Conservation (phyloP, 1,284 basidiomycete species). For the Mycosarcoma mackinlayi region DNA sequence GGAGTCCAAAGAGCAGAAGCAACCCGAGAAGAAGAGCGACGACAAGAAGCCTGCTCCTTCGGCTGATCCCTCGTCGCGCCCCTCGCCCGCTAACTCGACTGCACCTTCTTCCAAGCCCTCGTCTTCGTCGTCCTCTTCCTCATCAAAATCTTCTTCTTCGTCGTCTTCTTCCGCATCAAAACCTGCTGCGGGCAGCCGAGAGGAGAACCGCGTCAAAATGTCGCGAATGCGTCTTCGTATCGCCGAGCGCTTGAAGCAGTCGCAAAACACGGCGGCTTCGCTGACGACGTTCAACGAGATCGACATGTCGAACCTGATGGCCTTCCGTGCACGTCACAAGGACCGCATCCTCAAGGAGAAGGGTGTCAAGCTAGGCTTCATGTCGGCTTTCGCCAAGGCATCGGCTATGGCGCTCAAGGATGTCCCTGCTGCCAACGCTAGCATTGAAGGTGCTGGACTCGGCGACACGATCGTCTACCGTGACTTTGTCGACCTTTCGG, state of each 20-base stretch:
- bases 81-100: conserved; percentile 24
- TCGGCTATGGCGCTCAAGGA: conserved; percentile 86
- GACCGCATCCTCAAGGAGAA: conserved; percentile 90
- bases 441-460: conserved; percentile 76
- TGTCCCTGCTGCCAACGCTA: conserved; percentile 93
- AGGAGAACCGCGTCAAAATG: conserved; percentile 82
- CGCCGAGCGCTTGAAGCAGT: conserved; percentile 96
- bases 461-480: conserved; percentile 94
- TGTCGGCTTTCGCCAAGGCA: conserved; percentile 95
- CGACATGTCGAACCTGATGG: conserved; percentile 96
- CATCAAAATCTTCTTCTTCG: conserved; percentile 18
- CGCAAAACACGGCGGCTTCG: conserved; percentile 95
- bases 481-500: conserved; percentile 76
- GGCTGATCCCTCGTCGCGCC: conserved; percentile 23
- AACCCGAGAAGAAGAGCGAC: conserved; percentile 67
- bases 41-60: conserved; percentile 67
- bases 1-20: conserved; percentile 60
- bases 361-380: conserved; percentile 97
- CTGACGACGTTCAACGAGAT: conserved; percentile 99
- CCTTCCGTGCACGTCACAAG: conserved; percentile 95
- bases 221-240: conserved; percentile 89
- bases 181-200: conserved; percentile 71
- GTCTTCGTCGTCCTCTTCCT: conserved; percentile 18
- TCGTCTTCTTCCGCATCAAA: conserved; percentile 37
- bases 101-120: conserved; percentile 37